Evolutionary conservation across 106 monocot species (phyloP), one percentile per base, ranked within the genome.

Genomic region (Amphibolis antarctica): DNA sequence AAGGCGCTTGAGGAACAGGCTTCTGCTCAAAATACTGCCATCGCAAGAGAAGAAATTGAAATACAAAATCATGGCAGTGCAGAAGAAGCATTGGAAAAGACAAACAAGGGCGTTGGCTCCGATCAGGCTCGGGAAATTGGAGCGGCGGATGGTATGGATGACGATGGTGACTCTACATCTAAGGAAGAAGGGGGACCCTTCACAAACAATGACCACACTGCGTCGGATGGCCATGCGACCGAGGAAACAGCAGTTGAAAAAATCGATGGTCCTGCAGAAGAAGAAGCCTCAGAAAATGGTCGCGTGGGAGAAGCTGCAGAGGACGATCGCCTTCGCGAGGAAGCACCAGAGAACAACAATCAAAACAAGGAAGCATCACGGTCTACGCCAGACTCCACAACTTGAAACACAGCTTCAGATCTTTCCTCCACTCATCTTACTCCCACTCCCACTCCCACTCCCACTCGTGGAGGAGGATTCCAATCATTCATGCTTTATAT

Each of bases 81-180:
- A 17, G 17, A 31, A 25, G 30, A 18, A 31, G 29, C 15, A 25
- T 28, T 31, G n/a, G 9, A 43, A 18, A 19, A 21, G 9, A 18
- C 28, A 19, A 20, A 42, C 12, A 43, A 61, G 28, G 42, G 22
- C 18, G 6, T 17, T 18, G 12, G 9, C 12, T 1, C 10, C 20
- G 9, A 20, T 21, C 44, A 22, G 21, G 44, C 14, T 60, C 28
- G 10, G 19, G 18, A 61, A 15, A 31, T 14, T 29, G 30, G 11
- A 61, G 43, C 18, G 15, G n/a, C n/a, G 10, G 43, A 44, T 61
- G 60, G n/a, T 10, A 61, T 61, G 60, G 44, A 61, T 42, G 60
- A 30, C n/a, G 42, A 42, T 21, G 42, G 20, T 19, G 23, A 42
- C 43, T 36, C 36, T 14, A 19, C 20, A 11, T 4, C 60, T 61